These are phyloP conservation scores for Zygosaccharomyces rouxii DNA, from an alignment of 805 yeast genomes.

Conservation along the genomic window DNA sequence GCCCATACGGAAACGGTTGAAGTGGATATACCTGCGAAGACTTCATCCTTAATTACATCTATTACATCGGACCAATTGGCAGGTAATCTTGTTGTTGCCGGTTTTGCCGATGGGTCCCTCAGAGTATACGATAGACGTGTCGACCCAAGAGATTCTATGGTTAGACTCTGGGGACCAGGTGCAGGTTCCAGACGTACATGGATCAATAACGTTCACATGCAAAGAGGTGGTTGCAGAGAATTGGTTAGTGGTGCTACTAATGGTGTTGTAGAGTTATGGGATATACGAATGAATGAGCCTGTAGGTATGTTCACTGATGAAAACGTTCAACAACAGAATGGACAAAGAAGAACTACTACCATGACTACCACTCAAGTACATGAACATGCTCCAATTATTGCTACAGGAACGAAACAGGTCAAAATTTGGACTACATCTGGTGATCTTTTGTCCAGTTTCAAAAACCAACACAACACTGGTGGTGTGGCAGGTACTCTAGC, in stretches of 20 bases:
- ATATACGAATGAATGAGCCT: conserved; percentile 70
- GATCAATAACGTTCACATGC: conserved; percentile 83
- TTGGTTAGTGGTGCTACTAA: conserved; percentile 77
- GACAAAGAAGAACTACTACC: conserved; percentile 24
- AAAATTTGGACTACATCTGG: conserved; percentile 87
- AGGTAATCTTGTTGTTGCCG: conserved; percentile 84
- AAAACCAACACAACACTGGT: conserved; percentile 37
- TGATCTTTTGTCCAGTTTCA: conserved; percentile 58
- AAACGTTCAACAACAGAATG: conserved; percentile 35
- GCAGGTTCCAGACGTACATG: conserved; percentile 44
- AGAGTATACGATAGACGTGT: conserved; percentile 88
- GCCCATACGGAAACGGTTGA: conserved; percentile 89
- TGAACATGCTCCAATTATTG: conserved; percentile 94
- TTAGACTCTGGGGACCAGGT: conserved; percentile 68
- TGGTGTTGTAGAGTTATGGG: conserved; percentile 87
- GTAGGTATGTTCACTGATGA: conserved; percentile 61
- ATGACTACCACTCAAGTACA: conserved; percentile 75
- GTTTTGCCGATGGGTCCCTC: conserved; percentile 85
- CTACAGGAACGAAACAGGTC: conserved; percentile 76
- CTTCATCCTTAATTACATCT: conserved; percentile 82
- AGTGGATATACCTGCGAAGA: conserved; percentile 84
- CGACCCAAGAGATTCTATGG: conserved; percentile 81
- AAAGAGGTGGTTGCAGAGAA: conserved; percentile 92
- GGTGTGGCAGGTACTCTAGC: conserved; percentile 33
- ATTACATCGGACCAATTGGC: conserved; percentile 94